Percentiles rank a stretch among this genome's conserved stretches.
Conservation (phyloP, 83 land plant genomes). For the Picea mariana region DNA sequence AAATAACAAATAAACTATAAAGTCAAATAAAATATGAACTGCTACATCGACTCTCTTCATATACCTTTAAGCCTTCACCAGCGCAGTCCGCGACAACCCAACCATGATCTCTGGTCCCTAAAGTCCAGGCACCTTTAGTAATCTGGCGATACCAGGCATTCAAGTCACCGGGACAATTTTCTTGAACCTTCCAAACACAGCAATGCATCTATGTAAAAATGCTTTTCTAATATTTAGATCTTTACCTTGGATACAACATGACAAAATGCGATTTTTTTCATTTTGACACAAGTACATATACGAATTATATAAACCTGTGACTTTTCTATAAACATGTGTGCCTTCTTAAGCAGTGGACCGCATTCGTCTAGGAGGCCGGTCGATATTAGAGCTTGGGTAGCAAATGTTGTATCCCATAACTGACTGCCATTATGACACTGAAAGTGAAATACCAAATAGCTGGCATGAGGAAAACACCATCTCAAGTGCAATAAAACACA, state of each 20-base stretch:
- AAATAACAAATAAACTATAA: neutral
- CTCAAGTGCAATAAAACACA: neutral
- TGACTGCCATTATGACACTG: constrained; percentile 94
- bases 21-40: constrained; percentile 2
- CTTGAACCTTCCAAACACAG: constrained; percentile 55
- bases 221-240: neutral
- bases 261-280: neutral
- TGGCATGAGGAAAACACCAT: neutral
- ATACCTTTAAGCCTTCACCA: constrained; percentile 87
- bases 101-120: constrained; percentile 92
- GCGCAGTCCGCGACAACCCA: constrained; percentile 98
- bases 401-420: constrained; percentile 87
- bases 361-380: constrained; percentile 65
- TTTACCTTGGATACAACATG: neutral
- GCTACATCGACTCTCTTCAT: neutral
- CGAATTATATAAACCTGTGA: constrained; percentile 58
- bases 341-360: constrained; percentile 63
- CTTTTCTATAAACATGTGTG: constrained; percentile 66
- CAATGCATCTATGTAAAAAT: neutral
- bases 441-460: constrained; percentile 1
- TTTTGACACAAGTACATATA: neutral
- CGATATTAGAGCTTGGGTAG: constrained; percentile 79
- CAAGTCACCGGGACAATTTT: constrained; percentile 79
- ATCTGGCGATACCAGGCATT: constrained; percentile 83
- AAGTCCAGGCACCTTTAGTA: constrained; percentile 98